Conservation (phyloP, 1,139 yeast genomes). For the Blastobotrys capitulatus region DNA sequence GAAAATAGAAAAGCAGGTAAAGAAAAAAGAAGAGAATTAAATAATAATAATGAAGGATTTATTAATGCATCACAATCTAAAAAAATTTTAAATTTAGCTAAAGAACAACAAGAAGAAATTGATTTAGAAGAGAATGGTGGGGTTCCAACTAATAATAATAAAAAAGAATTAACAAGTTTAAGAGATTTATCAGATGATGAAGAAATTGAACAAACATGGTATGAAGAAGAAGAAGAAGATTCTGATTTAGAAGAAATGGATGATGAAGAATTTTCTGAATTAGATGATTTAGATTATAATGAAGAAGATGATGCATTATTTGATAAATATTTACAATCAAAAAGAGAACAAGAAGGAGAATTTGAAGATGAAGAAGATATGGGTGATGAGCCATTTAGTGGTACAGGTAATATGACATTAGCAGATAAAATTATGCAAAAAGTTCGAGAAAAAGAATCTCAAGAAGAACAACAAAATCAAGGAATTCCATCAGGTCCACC, state of each 20-base stretch:
- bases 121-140: conserved; percentile 52
- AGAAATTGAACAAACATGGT: conserved; percentile 25
- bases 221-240: conserved; percentile 34
- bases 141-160: not conserved
- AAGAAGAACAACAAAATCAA: conserved; percentile 21
- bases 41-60: conserved; percentile 45
- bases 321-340: conserved; percentile 32
- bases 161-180: conserved; percentile 1
- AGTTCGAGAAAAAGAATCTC: conserved; percentile 55
- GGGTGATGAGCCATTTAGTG: conserved; percentile 43
- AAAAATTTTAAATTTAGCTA: conserved; percentile 81
- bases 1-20: conserved; percentile 20
- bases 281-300: conserved; percentile 46
- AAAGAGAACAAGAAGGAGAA: conserved; percentile 33
- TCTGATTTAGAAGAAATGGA: conserved; percentile 34
- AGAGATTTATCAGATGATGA: conserved; percentile 24
- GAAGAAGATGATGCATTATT: conserved; percentile 39
- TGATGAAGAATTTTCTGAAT: conserved; percentile 42
- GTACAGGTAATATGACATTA: conserved; percentile 52
- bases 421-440: conserved; percentile 93
- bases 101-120: conserved; percentile 86
- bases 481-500: conserved; percentile 5
- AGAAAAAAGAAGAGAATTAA: conserved; percentile 18
- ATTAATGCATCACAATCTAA: conserved; percentile 81
- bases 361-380: conserved; percentile 63